Evolutionary conservation across 169 alveolate species (phyloP), one percentile per base, ranked within the genome.

Genomic region (Cryptosporidium felis): DNA sequence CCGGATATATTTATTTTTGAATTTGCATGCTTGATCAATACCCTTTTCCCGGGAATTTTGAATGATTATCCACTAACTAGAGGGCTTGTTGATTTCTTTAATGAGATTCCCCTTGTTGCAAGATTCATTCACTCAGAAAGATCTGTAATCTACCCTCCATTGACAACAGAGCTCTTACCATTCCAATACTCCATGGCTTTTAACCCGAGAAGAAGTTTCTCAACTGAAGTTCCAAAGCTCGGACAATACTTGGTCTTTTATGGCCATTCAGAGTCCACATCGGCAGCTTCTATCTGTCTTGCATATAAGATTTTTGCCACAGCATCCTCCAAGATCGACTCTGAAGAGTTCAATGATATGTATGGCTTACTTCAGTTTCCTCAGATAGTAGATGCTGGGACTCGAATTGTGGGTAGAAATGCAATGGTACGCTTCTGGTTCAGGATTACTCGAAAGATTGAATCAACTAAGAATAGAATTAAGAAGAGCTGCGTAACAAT

Each of bases 271-370:
- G 65, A 53, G 56, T 53, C 85, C 30, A 74, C 85, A 21, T 74
- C 85, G 21, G 58, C 85, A 26, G 85, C 85, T 0, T 74, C 85
- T n/a, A 38, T 74, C n/a, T 74, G 85, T 38, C 67, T 74, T 18
- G 14, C 85, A 1, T 8, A 53, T 49, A 49, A 49, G 21, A 53
- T 74, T 5, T 74, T 74, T 28, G 21, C 26, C 0, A 26, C n/a
- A 1, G 28, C 85, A 3, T 49, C 67, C 2, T 53, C 59, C 0
- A 53, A n/a, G 51, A 14, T 47, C 23, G 41, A 58, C 10, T 53
- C 65, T 10, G 74, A 49, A 36, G 46, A 36, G n/a, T 58, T 74
- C 32, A 53, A 49, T 53, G 85, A 74, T 26, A 36, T 53, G 60
- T 74, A 38, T 18, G 85, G 85, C 1, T 42, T 74, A 3, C 61